phyloP scores from a whole-genome alignment of 1,139 yeast genomes.

The Nakaseomyces bracarensis region DNA sequence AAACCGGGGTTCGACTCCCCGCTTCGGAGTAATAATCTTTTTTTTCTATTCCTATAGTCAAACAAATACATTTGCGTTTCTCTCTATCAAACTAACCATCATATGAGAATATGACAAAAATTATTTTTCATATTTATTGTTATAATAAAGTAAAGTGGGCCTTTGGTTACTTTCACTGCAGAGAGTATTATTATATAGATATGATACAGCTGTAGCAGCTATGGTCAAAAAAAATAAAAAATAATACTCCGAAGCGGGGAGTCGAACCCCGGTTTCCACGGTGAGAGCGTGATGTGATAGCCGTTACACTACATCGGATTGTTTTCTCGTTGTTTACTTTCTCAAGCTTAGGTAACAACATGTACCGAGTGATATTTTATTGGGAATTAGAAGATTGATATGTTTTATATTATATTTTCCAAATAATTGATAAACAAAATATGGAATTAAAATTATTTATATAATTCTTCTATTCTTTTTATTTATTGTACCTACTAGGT shows the following conservation, averaged over 20 bases:
- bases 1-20: conserved; percentile 47
- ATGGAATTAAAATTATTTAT: background rate
- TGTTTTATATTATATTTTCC: background rate
- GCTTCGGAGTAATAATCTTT: conserved; percentile 35
- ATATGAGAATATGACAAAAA: too few species aligned
- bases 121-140: too few species aligned
- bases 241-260: conserved; percentile 19
- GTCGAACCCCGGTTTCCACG: conserved; percentile 23
- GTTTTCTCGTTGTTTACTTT: background rate
- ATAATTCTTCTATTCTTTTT: background rate
- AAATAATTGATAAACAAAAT: background rate
- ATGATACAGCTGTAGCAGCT: too few species aligned
- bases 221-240: too few species aligned
- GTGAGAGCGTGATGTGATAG: conserved; percentile 23
- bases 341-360: too few species aligned
- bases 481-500: conserved; percentile 6
- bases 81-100: too few species aligned
- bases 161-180: too few species aligned
- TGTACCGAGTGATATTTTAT: too few species aligned
- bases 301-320: conserved; percentile 22
- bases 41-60: background rate
- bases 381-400: too few species aligned
- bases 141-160: too few species aligned
- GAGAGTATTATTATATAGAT: too few species aligned
- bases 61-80: background rate